These are phyloP conservation scores for Circinella minor DNA, from an alignment of 371 early-diverging fungal genomes.

Conservation along the genomic window DNA sequence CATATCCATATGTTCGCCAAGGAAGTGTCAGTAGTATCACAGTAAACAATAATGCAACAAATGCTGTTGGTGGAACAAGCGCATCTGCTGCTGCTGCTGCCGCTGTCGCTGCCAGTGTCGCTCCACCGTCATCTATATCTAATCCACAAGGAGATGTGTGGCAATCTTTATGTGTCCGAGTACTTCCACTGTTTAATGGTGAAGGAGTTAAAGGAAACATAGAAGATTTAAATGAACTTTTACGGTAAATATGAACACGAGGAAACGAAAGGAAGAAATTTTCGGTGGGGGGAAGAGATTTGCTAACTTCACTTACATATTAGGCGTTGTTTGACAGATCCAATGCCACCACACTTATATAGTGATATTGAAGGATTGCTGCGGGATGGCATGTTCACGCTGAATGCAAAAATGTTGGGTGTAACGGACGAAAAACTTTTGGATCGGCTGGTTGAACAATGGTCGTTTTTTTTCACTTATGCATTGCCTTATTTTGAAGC, in stretches of 20 bases:
- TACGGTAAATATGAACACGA: constrained; percentile 50
- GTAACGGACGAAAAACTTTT: constrained; percentile 76
- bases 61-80: neutral
- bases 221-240: constrained; percentile 82
- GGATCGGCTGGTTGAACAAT: constrained; percentile 78
- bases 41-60: neutral
- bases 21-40: constrained; percentile 40
- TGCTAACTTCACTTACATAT: too few relatives aligned
- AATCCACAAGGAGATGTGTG: constrained; percentile 66
- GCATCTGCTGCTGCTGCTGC: neutral
- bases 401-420: constrained; percentile 73
- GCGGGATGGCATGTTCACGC: constrained; percentile 72
- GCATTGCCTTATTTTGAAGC: constrained; percentile 88
- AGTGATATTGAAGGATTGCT: constrained; percentile 68
- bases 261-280: neutral
- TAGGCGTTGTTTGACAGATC: constrained; percentile 66
- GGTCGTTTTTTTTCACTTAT: constrained; percentile 86
- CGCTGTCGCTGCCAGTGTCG: neutral
- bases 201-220: constrained; percentile 81
- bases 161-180: constrained; percentile 74
- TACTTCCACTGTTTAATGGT: constrained; percentile 87
- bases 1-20: constrained; percentile 33
- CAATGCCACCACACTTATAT: constrained; percentile 49
- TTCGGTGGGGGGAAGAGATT: too few relatives aligned
- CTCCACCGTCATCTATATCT: neutral